These are phyloP conservation scores for Exophiala dermatitidis DNA, from an alignment of 2,329 filamentous ascomycete species.

Conservation along the genomic window DNA sequence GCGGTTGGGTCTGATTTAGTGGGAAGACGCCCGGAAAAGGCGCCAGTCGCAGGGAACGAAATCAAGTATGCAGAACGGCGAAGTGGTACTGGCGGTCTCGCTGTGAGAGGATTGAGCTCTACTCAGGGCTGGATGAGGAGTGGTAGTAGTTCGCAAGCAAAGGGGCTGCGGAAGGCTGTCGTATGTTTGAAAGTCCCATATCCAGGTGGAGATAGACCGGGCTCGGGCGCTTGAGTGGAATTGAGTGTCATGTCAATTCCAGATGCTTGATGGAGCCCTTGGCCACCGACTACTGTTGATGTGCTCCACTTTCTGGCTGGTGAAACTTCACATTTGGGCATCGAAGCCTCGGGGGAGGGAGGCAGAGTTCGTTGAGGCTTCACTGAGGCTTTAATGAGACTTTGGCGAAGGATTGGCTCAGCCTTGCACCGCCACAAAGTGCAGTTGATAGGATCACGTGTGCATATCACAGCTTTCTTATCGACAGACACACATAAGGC, in stretches of 20 bases:
- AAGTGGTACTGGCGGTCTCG: neutral
- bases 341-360: no score
- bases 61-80: neutral
- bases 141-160: conserved; percentile 1
- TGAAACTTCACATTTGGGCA: no score
- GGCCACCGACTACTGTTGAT: no score
- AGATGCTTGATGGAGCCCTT: no score
- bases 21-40: neutral
- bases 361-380: no score
- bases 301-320: no score
- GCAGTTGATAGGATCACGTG: neutral
- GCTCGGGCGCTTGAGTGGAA: neutral
- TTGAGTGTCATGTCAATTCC: neutral
- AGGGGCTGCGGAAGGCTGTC: conserved; percentile 2
- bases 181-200: conserved; percentile 9
- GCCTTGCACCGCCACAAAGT: neutral
- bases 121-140: neutral
- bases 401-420: neutral
- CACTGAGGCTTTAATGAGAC: no score
- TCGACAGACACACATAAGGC: neutral
- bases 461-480: no score
- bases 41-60: neutral
- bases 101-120: neutral
- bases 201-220: conserved; percentile 1
- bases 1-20: no score